Base-by-base conservation (phyloP, 1,284 basidiomycete species). In the Ganoderma lucidum region DNA sequence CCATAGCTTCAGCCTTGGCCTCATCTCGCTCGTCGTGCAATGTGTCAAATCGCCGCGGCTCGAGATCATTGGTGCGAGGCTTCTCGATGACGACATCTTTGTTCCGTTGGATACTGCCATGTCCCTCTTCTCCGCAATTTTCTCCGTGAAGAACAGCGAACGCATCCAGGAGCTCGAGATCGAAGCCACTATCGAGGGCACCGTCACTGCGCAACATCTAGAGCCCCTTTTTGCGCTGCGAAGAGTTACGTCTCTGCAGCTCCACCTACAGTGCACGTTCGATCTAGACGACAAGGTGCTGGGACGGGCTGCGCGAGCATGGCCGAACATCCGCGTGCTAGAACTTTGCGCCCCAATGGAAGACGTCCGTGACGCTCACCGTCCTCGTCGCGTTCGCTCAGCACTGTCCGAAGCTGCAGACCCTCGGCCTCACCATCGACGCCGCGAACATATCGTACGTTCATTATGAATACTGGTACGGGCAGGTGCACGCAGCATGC, bases 261-360 rank as follows among this genome's bases (percentile, higher is more conserved):
- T 37, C 32, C 17, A 37, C 28, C 19, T 58, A 1, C 32, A 17
- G 2, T 37, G 55, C 35, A 32, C 6, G 28, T 32, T 58, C 32
- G 30, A 35, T 30, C 17, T 58, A 8, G 35, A 32, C 32, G 55
- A 58, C 6, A 32, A 15, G 19, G 17, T 30, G 15, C 32, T 58
- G 5, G 55, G 6, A 19, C 55, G 17, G 8, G 32, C 32, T 3
- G 37, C 56, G 5, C 12, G 32, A 23, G 9, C 56, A 15, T 59
- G 56, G 56, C 56, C 35, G 9, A 39, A 59, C 19, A 59, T 59
- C 19, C 56, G 19, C 56, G 35, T n/a, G 6, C 56, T 59, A 19
- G n/a, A 35, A n/a, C 32, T 15, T n/a, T 23, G 9, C 19, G 35
- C 3, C 6, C 32, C 35, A 37, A 35, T 19, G 4, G 15, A 35